These are phyloP conservation scores for Solanum etuberosum DNA, from an alignment of 257 asterid genomes.

Conservation along the genomic window DNA sequence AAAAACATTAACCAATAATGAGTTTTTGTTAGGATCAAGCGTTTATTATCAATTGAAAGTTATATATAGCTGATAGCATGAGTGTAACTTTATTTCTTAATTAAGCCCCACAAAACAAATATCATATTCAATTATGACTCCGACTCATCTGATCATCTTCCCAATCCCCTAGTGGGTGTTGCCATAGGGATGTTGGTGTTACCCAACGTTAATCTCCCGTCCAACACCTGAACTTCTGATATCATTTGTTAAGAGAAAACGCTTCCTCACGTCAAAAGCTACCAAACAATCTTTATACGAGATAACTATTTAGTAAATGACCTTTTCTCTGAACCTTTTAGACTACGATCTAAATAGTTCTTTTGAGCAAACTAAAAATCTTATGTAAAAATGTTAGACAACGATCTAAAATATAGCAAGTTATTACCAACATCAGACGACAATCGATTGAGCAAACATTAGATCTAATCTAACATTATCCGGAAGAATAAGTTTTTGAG, in stretches of 20 bases:
- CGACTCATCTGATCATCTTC: no score
- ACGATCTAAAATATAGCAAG: not conserved
- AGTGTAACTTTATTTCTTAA: no score
- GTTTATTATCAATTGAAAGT: no score
- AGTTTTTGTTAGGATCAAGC: not conserved
- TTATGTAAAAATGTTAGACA: not conserved
- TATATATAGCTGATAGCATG: no score
- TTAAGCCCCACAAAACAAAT: no score
- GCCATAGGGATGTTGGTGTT: no score
- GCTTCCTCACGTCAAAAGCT: accelerated
- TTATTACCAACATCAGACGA: not conserved
- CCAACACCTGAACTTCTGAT: not conserved
- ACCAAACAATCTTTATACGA: not conserved
- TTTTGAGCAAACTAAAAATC: not conserved
- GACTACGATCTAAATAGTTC: not conserved
- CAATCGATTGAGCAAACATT: not conserved
- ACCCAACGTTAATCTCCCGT: no score
- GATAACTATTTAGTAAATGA: not conserved
- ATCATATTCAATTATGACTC: no score
- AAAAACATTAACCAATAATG: not conserved
- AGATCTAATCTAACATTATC: not conserved
- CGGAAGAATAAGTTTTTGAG: not conserved
- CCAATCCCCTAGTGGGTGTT: no score
- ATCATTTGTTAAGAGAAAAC: not conserved
- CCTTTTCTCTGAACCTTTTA: not conserved